phyloP scores from a whole-genome alignment of 78 protist species.

The Dictyostelium brefeldianum region DNA sequence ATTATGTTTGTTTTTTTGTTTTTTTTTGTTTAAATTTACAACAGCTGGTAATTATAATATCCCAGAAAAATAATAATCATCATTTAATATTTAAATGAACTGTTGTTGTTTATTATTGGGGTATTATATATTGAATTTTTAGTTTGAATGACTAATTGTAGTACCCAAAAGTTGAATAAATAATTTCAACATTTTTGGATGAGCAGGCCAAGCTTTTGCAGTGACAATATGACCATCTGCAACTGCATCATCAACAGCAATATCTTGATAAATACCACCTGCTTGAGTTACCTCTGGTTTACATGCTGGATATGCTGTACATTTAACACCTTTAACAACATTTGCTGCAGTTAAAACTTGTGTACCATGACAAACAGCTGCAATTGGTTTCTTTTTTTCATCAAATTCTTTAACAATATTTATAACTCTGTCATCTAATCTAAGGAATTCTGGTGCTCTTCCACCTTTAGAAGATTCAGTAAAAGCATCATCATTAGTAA shows the following conservation, averaged over 20 bases:
- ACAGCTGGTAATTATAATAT: no score
- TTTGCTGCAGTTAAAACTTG: slow-evolving; percentile 71
- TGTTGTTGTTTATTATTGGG: no score
- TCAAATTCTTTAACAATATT: slow-evolving; percentile 34
- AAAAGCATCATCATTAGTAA: no score
- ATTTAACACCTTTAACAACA: slow-evolving; percentile 14
- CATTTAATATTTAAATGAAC: no score
- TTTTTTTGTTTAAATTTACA: no score
- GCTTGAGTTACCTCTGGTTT: slow-evolving; percentile 36
- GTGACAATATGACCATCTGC: slow-evolving; percentile 47
- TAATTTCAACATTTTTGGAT: slow-evolving; percentile 15
- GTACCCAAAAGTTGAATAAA: slow-evolving; percentile 70
- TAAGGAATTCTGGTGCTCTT: slow-evolving; percentile 58
- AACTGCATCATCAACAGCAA: slow-evolving; percentile 16
- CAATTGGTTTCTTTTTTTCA: slow-evolving; percentile 50
- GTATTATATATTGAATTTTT: no score
- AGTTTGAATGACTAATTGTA: not conserved
- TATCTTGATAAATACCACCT: slow-evolving; percentile 41
- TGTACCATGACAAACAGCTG: slow-evolving; percentile 72
- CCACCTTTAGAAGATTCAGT: no score
- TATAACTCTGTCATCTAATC: slow-evolving; percentile 60
- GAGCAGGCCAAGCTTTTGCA: slow-evolving; percentile 80
- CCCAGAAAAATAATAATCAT: no score
- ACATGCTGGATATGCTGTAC: slow-evolving; percentile 74
- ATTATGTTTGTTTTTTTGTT: no score